phyloP scores from a whole-genome alignment of 768 basidiomycete species.

The Daedalea quercina region DNA sequence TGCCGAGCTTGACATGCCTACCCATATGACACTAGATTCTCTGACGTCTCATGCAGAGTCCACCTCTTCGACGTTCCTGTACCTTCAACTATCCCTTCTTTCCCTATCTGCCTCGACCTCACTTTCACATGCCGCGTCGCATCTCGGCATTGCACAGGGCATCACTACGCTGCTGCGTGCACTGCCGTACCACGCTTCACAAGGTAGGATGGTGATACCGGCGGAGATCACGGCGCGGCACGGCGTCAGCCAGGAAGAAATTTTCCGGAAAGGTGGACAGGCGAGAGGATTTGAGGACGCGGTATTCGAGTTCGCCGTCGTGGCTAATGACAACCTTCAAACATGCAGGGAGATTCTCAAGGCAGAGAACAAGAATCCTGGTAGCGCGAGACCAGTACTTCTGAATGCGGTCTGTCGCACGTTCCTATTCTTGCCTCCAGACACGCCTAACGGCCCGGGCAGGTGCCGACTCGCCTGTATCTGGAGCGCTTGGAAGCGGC shows the following conservation, averaged over 20 bases:
- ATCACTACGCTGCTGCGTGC: slow-evolving; percentile 67
- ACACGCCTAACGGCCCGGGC: background rate
- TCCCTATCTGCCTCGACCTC: slow-evolving; percentile 43
- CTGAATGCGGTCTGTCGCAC: slow-evolving; percentile 50
- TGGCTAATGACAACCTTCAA: slow-evolving; percentile 73
- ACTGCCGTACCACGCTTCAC: slow-evolving; percentile 69
- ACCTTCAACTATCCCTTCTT: slow-evolving; percentile 66
- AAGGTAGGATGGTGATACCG: slow-evolving; percentile 69
- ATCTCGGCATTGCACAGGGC: slow-evolving; percentile 71
- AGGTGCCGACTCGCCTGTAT: slow-evolving; percentile 67
- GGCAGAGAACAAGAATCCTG: slow-evolving; percentile 45
- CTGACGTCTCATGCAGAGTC: slow-evolving; percentile 72
- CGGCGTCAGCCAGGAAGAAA: slow-evolving; percentile 72
- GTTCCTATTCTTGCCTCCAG: background rate
- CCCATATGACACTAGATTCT: slow-evolving; percentile 61
- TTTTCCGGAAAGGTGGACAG: slow-evolving; percentile 49
- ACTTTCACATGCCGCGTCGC: slow-evolving; percentile 73
- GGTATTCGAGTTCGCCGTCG: slow-evolving; percentile 75
- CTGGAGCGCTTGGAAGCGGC: slow-evolving; percentile 59
- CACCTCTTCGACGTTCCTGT: slow-evolving; percentile 72
- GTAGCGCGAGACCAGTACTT: slow-evolving; percentile 63
- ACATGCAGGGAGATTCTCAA: slow-evolving; percentile 69
- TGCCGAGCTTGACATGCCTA: slow-evolving; percentile 43
- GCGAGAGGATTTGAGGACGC: slow-evolving; percentile 68
- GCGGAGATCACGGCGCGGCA: slow-evolving; percentile 78